Evolutionary conservation across 2,329 filamentous ascomycete genomes (phyloP).

Genomic region (Diplodia intermedia): DNA sequence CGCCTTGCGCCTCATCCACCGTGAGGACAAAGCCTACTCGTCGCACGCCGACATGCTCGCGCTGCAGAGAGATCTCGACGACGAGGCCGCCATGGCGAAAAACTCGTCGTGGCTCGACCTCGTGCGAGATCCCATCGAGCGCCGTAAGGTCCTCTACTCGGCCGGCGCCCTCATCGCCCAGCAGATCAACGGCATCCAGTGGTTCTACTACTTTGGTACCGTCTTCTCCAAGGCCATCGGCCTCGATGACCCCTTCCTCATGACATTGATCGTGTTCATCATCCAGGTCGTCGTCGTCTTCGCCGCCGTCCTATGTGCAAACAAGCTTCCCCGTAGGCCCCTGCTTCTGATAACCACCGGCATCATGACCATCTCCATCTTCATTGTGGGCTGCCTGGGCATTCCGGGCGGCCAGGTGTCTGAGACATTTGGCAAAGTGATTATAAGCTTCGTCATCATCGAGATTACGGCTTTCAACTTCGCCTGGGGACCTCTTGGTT

Average conservation of each 20-base stretch:
- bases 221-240: slow-evolving; percentile 55
- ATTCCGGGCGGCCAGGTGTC: slow-evolving; percentile 43
- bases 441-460: slow-evolving; percentile 54
- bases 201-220: slow-evolving; percentile 55
- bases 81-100: slow-evolving; percentile 39
- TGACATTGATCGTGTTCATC: slow-evolving; percentile 53
- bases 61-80: slow-evolving; percentile 38
- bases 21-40: slow-evolving; percentile 43
- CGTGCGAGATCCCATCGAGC: slow-evolving; percentile 54
- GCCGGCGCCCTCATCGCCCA: slow-evolving; percentile 56
- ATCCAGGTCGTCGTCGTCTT: slow-evolving; percentile 54
- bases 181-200: slow-evolving; percentile 59
- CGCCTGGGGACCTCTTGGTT: slow-evolving; percentile 52
- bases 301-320: slow-evolving; percentile 50
- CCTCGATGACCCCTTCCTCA: slow-evolving; percentile 51
- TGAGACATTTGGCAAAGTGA: slow-evolving; percentile 47
- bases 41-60: slow-evolving; percentile 39
- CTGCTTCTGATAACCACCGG: slow-evolving; percentile 50
- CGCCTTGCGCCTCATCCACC: slow-evolving; percentile 47
- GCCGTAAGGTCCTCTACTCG: slow-evolving; percentile 56
- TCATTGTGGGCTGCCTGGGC: slow-evolving; percentile 54
- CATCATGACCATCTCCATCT: slow-evolving; percentile 51
- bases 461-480: slow-evolving; percentile 57
- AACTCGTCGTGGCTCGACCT: slow-evolving; percentile 51
- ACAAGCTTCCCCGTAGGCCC: slow-evolving; percentile 51